Base-by-base conservation (phyloP, 2,329 filamentous ascomycete species). In the Fusarium subglutinans region DNA sequence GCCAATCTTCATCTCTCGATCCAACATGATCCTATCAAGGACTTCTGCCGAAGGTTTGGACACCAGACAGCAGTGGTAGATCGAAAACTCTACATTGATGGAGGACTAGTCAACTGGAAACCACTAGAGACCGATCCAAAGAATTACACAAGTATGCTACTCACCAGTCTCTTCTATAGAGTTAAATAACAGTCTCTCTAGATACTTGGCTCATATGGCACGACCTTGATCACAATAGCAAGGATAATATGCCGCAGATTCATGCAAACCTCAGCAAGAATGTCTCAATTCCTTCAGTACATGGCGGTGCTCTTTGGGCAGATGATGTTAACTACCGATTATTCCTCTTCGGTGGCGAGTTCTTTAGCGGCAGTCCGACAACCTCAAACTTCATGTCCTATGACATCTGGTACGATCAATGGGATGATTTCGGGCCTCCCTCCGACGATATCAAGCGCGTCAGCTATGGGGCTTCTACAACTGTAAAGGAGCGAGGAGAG, bases 221-320 rank as follows among this genome's bases (percentile, higher is more conserved):
- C 13, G 41, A 63, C 10, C 60, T 63, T 22, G 53, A 63, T 44
- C 43, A 58, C 6, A 63, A 63, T 4, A 63, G 60, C 22, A 63
- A 59, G 26, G 60, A 63, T 22, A 30, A 63, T 28, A 63, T 63
- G 60, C 60, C 60, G 5, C 40, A 63, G 6, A 47, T 63, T 9
- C 17, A 63, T 44, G 53, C 60, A 10, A 60, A 63, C 22, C 53
- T 63, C 14, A 63, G 53, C 26, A 63, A 63, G 8, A 63, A 63
- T 47, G 41, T n/a, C 17, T 63, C 60, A 3, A 8, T 63, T 15
- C 60, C 60, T 35, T 59, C 60, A 4, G 53, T 63, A 22, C 60
- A 63, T 22, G 54, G 60, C 22, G 60, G 60, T 11, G 41, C 60
- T 3, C 18, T 63, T 2, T 63, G 60, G 54, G 60, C 53, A 40